Evolutionary conservation across 2,329 filamentous ascomycete genomes (phyloP).

Genomic region (Colletotrichum horii): DNA sequence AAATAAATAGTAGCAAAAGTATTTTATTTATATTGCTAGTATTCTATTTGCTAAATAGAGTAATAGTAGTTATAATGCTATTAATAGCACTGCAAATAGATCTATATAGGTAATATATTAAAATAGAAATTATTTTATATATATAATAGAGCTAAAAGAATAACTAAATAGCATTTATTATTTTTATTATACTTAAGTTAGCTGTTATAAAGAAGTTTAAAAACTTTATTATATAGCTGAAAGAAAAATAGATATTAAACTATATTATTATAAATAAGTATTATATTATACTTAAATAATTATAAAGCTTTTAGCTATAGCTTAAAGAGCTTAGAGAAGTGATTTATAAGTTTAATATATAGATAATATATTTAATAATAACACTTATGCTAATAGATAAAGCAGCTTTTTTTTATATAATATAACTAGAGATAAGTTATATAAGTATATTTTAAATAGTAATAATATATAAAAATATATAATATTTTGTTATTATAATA

Average conservation of each 20-base stretch:
- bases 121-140: neutral
- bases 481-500: neutral
- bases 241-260: neutral
- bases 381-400: neutral
- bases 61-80: slow-evolving; percentile 9
- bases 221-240: neutral
- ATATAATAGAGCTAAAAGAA: neutral
- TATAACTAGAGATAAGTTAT: neutral
- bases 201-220: neutral
- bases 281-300: neutral
- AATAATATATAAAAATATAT: neutral
- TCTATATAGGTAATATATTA: neutral
- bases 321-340: neutral
- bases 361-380: slow-evolving; percentile 13
- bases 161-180: neutral
- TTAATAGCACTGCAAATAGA: slow-evolving; percentile 7
- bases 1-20: slow-evolving; percentile 22
- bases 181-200: neutral
- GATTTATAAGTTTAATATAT: neutral
- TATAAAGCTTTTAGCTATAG: neutral
- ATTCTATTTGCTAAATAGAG: neutral
- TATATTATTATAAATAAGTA: slow-evolving; percentile 10
- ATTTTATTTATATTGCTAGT: slow-evolving; percentile 24
- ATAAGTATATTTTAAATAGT: neutral
- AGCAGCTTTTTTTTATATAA: neutral